phyloP scores from a whole-genome alignment of 495 filamentous ascomycete genomes.

The Immersiella caudata region DNA sequence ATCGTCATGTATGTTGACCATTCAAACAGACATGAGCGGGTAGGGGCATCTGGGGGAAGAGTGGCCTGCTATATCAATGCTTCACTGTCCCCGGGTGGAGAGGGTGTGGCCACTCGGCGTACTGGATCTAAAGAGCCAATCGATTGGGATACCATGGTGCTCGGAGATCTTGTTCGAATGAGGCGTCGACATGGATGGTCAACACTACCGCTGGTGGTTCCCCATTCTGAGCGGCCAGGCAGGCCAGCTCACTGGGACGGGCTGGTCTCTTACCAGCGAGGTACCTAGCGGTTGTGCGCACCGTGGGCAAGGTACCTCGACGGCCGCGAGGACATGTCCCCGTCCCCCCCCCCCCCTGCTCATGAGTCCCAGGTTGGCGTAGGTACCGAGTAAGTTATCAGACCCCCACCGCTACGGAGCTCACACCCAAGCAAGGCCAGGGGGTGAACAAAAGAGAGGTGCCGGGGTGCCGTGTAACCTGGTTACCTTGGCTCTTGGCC shows the following conservation, averaged over 20 bases:
- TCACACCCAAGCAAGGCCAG: not conserved
- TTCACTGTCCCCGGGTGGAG: conserved; percentile 16
- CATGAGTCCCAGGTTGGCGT: not conserved
- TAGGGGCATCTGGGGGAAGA: conserved; percentile 21
- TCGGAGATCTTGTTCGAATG: conserved; percentile 34
- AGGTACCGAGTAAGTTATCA: not conserved
- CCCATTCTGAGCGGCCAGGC: not conserved
- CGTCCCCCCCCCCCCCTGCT: conserved; percentile 4
- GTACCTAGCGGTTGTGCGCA: conserved; percentile 12
- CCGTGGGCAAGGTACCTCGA: conserved; percentile 13
- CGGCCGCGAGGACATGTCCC: not conserved
- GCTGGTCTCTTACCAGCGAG: not conserved
- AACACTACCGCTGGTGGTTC: conserved; percentile 11
- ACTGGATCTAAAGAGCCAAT: conserved; percentile 32
- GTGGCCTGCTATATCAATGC: conserved; percentile 31
- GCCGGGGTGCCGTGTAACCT: conserved; percentile 21
- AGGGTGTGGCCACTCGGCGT: conserved; percentile 17
- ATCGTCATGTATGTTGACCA: conserved; percentile 20
- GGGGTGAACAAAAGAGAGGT: not conserved
- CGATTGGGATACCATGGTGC: conserved; percentile 25
- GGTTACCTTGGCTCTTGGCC: not conserved
- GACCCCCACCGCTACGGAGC: conserved; percentile 15
- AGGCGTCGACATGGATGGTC: conserved; percentile 20
- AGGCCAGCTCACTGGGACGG: not conserved
- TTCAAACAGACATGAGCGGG: conserved; percentile 16